Evolutionary conservation across 345 rosid genomes (phyloP).

Genomic region (Hypericum androsaemum): DNA sequence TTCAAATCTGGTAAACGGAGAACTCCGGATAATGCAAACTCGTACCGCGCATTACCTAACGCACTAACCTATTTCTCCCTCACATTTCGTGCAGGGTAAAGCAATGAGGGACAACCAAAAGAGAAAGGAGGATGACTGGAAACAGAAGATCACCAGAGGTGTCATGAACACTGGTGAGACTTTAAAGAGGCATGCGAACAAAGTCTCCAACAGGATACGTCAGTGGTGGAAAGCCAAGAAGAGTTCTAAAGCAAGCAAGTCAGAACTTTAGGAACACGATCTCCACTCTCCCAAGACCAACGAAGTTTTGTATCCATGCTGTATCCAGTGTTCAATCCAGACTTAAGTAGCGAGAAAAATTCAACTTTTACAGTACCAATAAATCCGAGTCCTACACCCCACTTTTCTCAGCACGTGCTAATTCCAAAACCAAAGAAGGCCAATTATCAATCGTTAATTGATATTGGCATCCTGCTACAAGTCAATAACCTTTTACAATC

Average conservation of each 20-base stretch:
- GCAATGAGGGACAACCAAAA: constrained; percentile 40
- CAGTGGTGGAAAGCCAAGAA: constrained; percentile 67
- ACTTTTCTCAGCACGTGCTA: too few relatives aligned
- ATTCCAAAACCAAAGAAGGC: too few relatives aligned
- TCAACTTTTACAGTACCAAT: too few relatives aligned
- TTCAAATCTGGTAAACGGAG: constrained; percentile 51
- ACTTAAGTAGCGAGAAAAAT: too few relatives aligned
- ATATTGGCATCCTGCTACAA: too few relatives aligned
- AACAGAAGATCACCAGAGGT: constrained; percentile 38
- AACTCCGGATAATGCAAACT: background rate
- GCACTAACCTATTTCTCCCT: background rate
- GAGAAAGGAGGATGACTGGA: constrained; percentile 40
- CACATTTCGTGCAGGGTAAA: constrained; percentile 46
- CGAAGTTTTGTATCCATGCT: too few relatives aligned
- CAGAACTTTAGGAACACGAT: constrained; percentile 44
- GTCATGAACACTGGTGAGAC: constrained; percentile 33
- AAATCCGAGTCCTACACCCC: too few relatives aligned
- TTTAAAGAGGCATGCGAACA: constrained; percentile 53
- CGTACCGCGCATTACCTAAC: background rate
- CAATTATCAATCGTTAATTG: too few relatives aligned
- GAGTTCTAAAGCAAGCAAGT: constrained; percentile 40
- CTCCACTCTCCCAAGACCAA: too few relatives aligned
- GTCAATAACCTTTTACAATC: too few relatives aligned
- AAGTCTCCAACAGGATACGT: constrained; percentile 32
- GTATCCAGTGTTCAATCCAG: too few relatives aligned